Evolutionary conservation across 2,329 filamentous ascomycete species (phyloP), one percentile per base, ranked within the genome.

Genomic region (Aureobasidium pullulans): DNA sequence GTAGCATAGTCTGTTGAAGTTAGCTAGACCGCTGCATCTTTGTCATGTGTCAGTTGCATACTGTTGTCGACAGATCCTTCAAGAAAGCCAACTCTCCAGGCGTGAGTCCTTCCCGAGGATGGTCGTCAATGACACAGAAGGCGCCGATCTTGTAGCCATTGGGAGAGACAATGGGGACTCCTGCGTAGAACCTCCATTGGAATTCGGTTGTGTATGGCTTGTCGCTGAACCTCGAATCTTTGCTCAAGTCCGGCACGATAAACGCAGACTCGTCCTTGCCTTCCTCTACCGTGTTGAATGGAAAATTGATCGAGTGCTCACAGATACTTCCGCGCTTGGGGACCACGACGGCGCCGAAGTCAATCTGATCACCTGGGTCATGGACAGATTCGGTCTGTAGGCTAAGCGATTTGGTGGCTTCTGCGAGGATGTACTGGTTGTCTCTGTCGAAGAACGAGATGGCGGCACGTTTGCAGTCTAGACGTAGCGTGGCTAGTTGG

Each of bases 381-480:
- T 68, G 62, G 4, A 61, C 57, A 10, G 59, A 61, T 36, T 68
- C 64, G 40, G 68, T 62, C 36, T 66, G 61, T 1, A 79, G 66
- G 13, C 77, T 76, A 3, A 81, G 61, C 3, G 74, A 76, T 50
- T 72, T 75, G 1, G 80, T 82, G 7, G 78, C 76, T 65, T 82
- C 80, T 34, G 80, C 80, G 42, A 83, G 72, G 50, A 83, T 75
- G 54, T 79, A 81, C 64, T 81, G 79, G 15, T 73, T 73, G 2
- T 71, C 69, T 2, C 70, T 66, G 63, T 81, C 80, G 63, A 82
- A 79, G 52, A 83, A 71, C 61, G 79, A 81, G 5, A 83, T 74
- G 73, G 82, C 78, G 31, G 73, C 74, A 36, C 80, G 75, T 61
- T 76, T 74, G 39, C 75, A 73, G 11, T 75, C 71, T 44, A 81